Percentiles rank a stretch among this genome's conserved stretches.
phyloP scores from a whole-genome alignment of 2,329 filamentous ascomycete species.

The Verticillium longisporum region DNA sequence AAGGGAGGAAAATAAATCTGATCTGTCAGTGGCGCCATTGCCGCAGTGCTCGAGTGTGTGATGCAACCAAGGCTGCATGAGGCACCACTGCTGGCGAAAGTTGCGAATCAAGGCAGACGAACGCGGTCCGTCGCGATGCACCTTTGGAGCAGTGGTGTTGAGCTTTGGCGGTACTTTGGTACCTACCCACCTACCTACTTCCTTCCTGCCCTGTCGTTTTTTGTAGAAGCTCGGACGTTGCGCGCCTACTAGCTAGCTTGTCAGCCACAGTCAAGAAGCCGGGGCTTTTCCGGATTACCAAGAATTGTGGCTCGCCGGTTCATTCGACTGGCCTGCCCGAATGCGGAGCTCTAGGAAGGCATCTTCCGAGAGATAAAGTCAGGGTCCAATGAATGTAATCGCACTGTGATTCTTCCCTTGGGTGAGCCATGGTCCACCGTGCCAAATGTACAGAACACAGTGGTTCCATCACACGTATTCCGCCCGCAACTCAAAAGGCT shows the following conservation, averaged over 20 bases:
- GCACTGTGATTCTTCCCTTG: background rate
- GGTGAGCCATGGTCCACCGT: background rate
- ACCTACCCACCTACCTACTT: background rate
- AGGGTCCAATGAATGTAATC: background rate
- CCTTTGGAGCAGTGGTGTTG: conserved; percentile 2
- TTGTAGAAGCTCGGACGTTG: background rate
- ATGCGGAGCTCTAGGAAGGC: conserved; percentile 1
- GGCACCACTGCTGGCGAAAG: conserved; percentile 13
- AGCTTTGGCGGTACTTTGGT: conserved; percentile 1
- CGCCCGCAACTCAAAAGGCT: background rate
- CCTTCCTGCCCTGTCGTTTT: background rate
- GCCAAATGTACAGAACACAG: background rate
- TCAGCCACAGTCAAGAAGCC: background rate
- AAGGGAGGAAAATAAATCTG: conserved; percentile 75
- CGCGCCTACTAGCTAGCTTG: background rate
- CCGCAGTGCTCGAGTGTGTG: conserved; percentile 27
- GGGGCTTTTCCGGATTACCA: background rate
- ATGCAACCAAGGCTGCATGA: conserved; percentile 10
- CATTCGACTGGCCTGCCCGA: background rate
- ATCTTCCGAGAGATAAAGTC: background rate
- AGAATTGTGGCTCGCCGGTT: background rate
- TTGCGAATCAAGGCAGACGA: conserved; percentile 16
- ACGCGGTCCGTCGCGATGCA: conserved; percentile 7
- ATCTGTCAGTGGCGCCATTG: conserved; percentile 67
- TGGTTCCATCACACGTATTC: background rate